Conservation (phyloP, 495 filamentous ascomycete genomes). For the Penicillium crystallinum region DNA sequence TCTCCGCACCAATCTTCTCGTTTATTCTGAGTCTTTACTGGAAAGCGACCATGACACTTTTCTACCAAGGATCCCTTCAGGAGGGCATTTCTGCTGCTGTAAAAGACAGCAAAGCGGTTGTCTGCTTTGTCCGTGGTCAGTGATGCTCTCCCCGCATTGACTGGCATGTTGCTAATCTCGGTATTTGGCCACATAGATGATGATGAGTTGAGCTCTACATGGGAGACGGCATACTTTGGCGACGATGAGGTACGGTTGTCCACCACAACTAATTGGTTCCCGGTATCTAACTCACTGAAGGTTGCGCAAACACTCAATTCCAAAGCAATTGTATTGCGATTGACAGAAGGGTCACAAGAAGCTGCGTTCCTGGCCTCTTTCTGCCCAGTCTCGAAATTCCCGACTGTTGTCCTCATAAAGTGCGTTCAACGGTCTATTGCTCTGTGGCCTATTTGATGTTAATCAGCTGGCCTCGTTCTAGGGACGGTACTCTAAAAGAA, state of each 20-base stretch:
- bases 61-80: constrained; percentile 73
- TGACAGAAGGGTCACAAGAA: constrained; percentile 67
- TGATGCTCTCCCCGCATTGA: constrained; percentile 42
- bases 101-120: constrained; percentile 56
- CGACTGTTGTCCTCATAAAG: constrained; percentile 73
- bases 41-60: constrained; percentile 48
- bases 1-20: neutral
- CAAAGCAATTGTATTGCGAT: constrained; percentile 60
- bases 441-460: neutral
- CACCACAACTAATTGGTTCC: neutral
- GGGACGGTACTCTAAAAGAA: constrained; percentile 58
- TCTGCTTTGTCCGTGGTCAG: constrained; percentile 65
- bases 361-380: constrained; percentile 75
- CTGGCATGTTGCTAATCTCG: constrained; percentile 13
- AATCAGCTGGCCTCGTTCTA: constrained; percentile 16
- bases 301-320: constrained; percentile 45
- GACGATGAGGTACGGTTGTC: constrained; percentile 48
- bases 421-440: constrained; percentile 29
- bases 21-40: neutral
- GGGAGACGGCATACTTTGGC: constrained; percentile 71
- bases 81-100: constrained; percentile 73
- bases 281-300: constrained; percentile 19
- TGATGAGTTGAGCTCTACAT: constrained; percentile 56
- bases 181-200: constrained; percentile 47
- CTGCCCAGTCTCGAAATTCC: constrained; percentile 67